A percentile compares a stretch with the other conserved stretches of the same genome.
phyloP scores from a whole-genome alignment of 2,329 filamentous ascomycete genomes.

The Pezicula neosporulosa region DNA sequence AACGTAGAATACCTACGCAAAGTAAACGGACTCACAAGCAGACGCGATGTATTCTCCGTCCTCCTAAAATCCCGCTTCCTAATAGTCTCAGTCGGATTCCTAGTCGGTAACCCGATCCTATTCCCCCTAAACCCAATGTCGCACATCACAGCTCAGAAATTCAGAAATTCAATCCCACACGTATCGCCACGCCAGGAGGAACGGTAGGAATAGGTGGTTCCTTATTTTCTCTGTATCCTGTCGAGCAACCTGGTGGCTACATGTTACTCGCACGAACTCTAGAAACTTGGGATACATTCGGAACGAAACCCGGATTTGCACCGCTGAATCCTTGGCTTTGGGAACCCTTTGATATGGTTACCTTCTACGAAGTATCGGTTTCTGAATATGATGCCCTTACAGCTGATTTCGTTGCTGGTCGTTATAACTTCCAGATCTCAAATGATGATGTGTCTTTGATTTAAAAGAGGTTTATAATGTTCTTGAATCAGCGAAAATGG shows the following conservation, averaged over 20 bases:
- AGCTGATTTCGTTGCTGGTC: conserved; percentile 27
- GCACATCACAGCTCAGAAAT: conserved; percentile 26
- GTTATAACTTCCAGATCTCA: conserved; percentile 28
- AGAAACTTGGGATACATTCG: conserved; percentile 32
- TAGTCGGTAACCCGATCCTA: conserved; percentile 33
- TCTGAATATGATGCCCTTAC: conserved; percentile 27
- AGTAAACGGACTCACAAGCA: conserved; percentile 32
- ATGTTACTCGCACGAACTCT: conserved; percentile 32
- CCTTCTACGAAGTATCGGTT: conserved; percentile 31
- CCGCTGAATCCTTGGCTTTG: conserved; percentile 32
- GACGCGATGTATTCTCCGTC: conserved; percentile 29
- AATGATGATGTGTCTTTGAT: conserved; percentile 26
- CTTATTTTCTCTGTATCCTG: conserved; percentile 33
- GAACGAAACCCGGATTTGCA: conserved; percentile 27
- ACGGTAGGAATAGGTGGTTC: conserved; percentile 34
- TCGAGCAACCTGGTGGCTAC: conserved; percentile 37
- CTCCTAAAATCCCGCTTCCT: conserved; percentile 31
- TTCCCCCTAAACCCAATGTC: conserved; percentile 24
- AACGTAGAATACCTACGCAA: conserved; percentile 25
- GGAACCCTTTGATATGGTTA: conserved; percentile 31
- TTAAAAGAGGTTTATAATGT: conserved; percentile 24
- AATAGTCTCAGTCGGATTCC: conserved; percentile 31
- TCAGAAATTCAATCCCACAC: conserved; percentile 35
- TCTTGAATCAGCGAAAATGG: conserved; percentile 15
- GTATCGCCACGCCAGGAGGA: conserved; percentile 32